phyloP scores from a whole-genome alignment of 2,329 filamentous ascomycete species.

The Chalaropsis thielavioides region DNA sequence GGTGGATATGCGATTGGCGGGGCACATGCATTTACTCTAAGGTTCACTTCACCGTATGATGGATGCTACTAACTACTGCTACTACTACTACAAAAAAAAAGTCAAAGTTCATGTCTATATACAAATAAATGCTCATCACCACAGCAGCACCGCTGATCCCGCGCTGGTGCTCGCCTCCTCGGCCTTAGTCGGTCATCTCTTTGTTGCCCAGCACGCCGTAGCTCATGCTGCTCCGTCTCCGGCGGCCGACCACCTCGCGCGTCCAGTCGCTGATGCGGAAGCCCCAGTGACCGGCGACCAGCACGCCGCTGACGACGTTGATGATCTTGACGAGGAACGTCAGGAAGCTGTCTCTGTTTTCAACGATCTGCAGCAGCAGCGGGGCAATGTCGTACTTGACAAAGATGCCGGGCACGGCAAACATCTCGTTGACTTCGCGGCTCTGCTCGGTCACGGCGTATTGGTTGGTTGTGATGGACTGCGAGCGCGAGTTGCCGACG shows the following conservation, averaged over 20 bases:
- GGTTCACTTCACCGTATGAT: background rate
- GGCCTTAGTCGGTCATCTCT: slow-evolving; percentile 20
- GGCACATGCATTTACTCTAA: background rate
- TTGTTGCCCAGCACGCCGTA: slow-evolving; percentile 39
- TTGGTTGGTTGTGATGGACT: slow-evolving; percentile 67
- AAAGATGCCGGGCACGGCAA: slow-evolving; percentile 70
- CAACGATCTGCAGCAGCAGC: slow-evolving; percentile 71
- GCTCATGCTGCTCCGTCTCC: slow-evolving; percentile 29
- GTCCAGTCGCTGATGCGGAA: slow-evolving; percentile 75
- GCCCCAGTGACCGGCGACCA: slow-evolving; percentile 88
- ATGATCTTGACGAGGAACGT: slow-evolving; percentile 67
- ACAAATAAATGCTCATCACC: background rate
- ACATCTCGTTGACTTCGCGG: slow-evolving; percentile 50
- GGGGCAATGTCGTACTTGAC: slow-evolving; percentile 99
- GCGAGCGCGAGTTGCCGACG: slow-evolving; percentile 32
- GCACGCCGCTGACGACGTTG: slow-evolving; percentile 78
- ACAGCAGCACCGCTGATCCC: background rate
- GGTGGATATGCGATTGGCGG: background rate
- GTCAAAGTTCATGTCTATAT: background rate
- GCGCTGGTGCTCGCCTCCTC: background rate
- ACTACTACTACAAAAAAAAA: background rate
- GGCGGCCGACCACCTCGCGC: slow-evolving; percentile 38
- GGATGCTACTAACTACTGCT: too few relatives aligned
- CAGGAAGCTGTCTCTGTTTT: slow-evolving; percentile 62
- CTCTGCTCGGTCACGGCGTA: slow-evolving; percentile 92